These are phyloP conservation scores for Cucurbita argyrosperma DNA, from an alignment of 306 rosid genomes.

Conservation along the genomic window DNA sequence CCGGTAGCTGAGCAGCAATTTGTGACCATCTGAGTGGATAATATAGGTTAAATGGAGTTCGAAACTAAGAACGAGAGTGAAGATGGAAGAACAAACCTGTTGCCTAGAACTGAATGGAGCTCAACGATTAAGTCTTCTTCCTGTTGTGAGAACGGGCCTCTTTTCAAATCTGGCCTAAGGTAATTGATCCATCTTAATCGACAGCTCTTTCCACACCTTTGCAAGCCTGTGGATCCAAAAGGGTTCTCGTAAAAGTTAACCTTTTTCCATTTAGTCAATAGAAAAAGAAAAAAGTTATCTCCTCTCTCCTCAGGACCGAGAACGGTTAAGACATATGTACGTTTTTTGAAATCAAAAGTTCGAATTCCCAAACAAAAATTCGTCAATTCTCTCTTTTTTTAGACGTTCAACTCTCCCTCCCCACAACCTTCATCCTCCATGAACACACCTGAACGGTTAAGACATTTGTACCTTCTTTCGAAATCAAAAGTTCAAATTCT, in stretches of 20 bases:
- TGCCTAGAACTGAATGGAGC: constrained; percentile 54
- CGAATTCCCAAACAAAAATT: too few relatives aligned
- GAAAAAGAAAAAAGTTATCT: background rate
- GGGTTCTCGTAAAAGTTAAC: too few relatives aligned
- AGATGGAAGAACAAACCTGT: background rate
- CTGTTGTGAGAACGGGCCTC: constrained; percentile 82
- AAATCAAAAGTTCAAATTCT: background rate
- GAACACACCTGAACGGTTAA: background rate
- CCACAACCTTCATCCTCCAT: too few relatives aligned
- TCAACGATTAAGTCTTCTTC: constrained; percentile 78
- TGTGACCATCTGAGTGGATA: constrained; percentile 59
- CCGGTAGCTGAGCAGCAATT: constrained; percentile 84
- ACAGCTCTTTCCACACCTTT: constrained; percentile 92
- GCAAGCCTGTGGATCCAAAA: constrained; percentile 20
- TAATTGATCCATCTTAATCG: constrained; percentile 93
- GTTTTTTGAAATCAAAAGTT: too few relatives aligned
- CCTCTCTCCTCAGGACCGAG: too few relatives aligned
- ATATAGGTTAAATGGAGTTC: background rate
- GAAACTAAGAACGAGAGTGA: background rate
- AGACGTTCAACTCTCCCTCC: too few relatives aligned
- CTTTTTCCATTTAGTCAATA: too few relatives aligned
- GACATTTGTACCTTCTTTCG: background rate
- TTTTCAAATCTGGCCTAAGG: constrained; percentile 87
- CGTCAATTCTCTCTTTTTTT: too few relatives aligned
- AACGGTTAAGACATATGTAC: too few relatives aligned